Conservation (phyloP, 192 early-diverging fungal species). For the Coemansia sp. region DNA sequence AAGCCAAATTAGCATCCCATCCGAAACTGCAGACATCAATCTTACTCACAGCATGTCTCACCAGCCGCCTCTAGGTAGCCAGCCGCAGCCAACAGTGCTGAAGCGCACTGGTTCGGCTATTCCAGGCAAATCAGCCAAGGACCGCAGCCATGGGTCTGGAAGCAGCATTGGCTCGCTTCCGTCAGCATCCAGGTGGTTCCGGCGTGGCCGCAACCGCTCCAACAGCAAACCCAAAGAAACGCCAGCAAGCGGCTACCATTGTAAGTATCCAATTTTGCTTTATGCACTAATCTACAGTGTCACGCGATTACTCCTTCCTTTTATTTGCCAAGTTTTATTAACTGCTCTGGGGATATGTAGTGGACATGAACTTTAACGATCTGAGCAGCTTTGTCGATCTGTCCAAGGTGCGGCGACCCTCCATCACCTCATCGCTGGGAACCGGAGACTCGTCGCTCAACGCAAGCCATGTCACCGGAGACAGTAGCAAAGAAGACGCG, state of each 20-base stretch:
- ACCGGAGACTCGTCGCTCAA: conserved; percentile 44
- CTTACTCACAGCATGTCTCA: conserved; percentile 13
- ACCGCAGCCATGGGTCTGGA: conserved; percentile 4
- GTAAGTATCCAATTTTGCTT: conserved; percentile 5
- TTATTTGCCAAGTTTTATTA: neutral
- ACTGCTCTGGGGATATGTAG: neutral
- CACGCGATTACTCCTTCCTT: neutral
- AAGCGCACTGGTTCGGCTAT: conserved; percentile 36
- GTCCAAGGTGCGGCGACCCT: conserved; percentile 48
- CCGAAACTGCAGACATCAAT: conserved; percentile 3
- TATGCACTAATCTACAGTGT: conserved; percentile 7
- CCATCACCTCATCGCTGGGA: conserved; percentile 43
- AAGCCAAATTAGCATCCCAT: conserved; percentile 28
- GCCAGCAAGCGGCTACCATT: conserved; percentile 29
- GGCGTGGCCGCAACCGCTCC: conserved; percentile 33
- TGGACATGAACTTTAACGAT: conserved; percentile 54
- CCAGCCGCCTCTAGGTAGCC: conserved; percentile 3
- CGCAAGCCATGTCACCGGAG: conserved; percentile 24
- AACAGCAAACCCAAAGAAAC: conserved; percentile 15
- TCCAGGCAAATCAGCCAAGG: conserved; percentile 21
- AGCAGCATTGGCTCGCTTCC: conserved; percentile 14
- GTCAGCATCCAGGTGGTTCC: conserved; percentile 44
- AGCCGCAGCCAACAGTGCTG: conserved; percentile 18
- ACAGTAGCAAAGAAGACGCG: conserved; percentile 29
- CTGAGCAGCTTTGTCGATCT: conserved; percentile 50